Evolutionary conservation across 495 filamentous ascomycete genomes (phyloP), one percentile per base, ranked within the genome.

Genomic region (Daldinia vernicosa): DNA sequence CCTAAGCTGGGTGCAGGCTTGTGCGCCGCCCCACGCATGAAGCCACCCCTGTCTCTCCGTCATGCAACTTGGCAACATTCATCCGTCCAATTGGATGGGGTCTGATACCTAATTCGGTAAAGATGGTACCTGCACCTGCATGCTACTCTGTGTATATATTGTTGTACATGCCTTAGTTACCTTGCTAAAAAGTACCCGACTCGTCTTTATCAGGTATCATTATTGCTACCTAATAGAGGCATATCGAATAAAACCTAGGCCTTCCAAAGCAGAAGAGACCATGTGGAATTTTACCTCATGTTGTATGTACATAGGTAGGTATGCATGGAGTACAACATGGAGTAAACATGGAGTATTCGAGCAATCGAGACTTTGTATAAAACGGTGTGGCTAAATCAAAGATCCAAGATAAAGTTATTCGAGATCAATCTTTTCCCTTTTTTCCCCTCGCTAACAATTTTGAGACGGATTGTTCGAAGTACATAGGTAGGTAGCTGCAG

Each of bases 61-160:
- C 62, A 73, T 73, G 70, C 70, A 69, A 73, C 70, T 73, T 73
- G 70, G 70, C 70, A 73, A 69, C 51, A 73, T 66, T 73, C 70
- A 69, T 69, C 65, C 70, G 57, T 60, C 66, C 66, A 69, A 73
- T 73, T 66, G 62, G 61, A 69, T 37, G 60, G 33, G 52, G 32
- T 24, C 37, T 62, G 22, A 51, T 62, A 69, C 66, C 66, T 60
- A 52, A 73, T 73, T 53, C 52, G 70, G 66, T 68, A 62, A 69
- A 73, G 61, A 59, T 35, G 56, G 56, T 56, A 60, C 63, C 30
- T 69, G 32, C 63, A 71, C 63, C 68, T 66, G 62, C 68, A 71
- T 70, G 60, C 30, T 33, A 30, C 28, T n/a, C 27, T 17, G 37
- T 30, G 45, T n/a, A n/a, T n/a, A n/a, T n/a, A n/a, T n/a, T n/a